Percentiles rank a stretch among this genome's conserved stretches.
Evolutionary conservation across 2,329 filamentous ascomycete species (phyloP).

Genomic region (Zymoseptoria crescenta): DNA sequence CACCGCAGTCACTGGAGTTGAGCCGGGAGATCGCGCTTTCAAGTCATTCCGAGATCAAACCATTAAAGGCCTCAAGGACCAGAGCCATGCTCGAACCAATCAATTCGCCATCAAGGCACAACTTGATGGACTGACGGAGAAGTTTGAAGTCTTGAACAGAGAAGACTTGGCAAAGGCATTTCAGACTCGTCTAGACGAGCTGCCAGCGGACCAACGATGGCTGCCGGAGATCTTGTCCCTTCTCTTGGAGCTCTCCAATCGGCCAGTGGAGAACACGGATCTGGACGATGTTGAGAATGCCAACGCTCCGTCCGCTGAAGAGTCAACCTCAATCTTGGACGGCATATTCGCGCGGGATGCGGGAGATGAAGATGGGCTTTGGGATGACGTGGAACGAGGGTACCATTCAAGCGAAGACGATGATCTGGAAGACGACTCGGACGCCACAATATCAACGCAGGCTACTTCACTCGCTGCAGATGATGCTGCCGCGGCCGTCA

Average conservation of each 20-base stretch:
- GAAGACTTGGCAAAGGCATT: constrained; percentile 71
- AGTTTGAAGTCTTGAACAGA: constrained; percentile 70
- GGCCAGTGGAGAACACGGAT: constrained; percentile 62
- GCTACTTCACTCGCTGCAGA: constrained; percentile 34
- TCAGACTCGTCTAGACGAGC: constrained; percentile 48
- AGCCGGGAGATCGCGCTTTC: constrained; percentile 23
- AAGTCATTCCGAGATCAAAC: constrained; percentile 33
- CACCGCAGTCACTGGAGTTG: constrained; percentile 50
- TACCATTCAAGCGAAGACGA: constrained; percentile 57
- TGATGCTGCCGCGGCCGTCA: constrained; percentile 29
- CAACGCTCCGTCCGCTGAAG: background rate
- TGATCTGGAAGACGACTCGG: constrained; percentile 22
- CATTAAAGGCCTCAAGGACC: constrained; percentile 32
- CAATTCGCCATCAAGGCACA: constrained; percentile 41
- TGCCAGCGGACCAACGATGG: constrained; percentile 55
- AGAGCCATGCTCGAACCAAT: constrained; percentile 40
- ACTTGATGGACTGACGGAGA: constrained; percentile 61
- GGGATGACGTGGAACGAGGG: constrained; percentile 61
- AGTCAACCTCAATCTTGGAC: constrained; percentile 58
- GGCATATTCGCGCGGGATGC: constrained; percentile 72
- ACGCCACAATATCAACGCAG: constrained; percentile 24
- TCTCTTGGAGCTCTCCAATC: constrained; percentile 72
- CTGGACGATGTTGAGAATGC: constrained; percentile 53
- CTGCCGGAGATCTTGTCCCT: constrained; percentile 73
- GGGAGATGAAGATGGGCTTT: constrained; percentile 60